phyloP scores from a whole-genome alignment of 495 filamentous ascomycete genomes.

The Astrocystis sublimbata region DNA sequence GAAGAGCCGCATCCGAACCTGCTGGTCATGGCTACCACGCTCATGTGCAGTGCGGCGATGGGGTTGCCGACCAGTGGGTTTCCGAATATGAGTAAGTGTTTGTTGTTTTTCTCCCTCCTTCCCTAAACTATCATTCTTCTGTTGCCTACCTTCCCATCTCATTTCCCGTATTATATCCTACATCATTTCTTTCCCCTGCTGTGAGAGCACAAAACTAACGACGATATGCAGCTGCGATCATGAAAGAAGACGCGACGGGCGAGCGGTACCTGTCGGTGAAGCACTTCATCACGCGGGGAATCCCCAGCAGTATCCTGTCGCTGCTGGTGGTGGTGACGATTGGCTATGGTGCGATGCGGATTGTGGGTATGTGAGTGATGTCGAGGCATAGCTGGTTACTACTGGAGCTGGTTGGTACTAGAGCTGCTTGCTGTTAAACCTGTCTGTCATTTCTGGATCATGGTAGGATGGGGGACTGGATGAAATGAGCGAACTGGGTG shows the following conservation, averaged over 20 bases:
- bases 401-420: too few relatives aligned
- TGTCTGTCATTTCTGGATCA: too few relatives aligned
- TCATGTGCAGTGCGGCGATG: slow-evolving; percentile 76
- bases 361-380: slow-evolving; percentile 64
- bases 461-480: too few relatives aligned
- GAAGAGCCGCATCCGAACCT: slow-evolving; percentile 89
- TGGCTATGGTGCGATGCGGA: slow-evolving; percentile 85
- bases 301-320: slow-evolving; percentile 80
- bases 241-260: slow-evolving; percentile 95
- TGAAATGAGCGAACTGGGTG: too few relatives aligned
- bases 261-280: slow-evolving; percentile 89
- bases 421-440: too few relatives aligned
- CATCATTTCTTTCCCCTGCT: too few relatives aligned
- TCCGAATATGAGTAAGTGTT: slow-evolving; percentile 94
- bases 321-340: slow-evolving; percentile 80
- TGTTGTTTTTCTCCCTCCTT: slow-evolving; percentile 14
- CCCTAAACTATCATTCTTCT: not conserved
- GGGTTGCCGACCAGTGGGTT: slow-evolving; percentile 93
- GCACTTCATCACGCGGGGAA: slow-evolving; percentile 89
- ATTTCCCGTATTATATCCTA: too few relatives aligned
- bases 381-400: not conserved
- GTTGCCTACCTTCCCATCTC: too few relatives aligned
- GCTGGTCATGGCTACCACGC: slow-evolving; percentile 77
- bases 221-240: slow-evolving; percentile 82
- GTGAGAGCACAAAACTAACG: slow-evolving; percentile 17